Evolutionary conservation across 225 moss, liverwort and hornwort species (phyloP), one percentile per base, ranked within the genome.

Genomic region (Polytrichum formosum): DNA sequence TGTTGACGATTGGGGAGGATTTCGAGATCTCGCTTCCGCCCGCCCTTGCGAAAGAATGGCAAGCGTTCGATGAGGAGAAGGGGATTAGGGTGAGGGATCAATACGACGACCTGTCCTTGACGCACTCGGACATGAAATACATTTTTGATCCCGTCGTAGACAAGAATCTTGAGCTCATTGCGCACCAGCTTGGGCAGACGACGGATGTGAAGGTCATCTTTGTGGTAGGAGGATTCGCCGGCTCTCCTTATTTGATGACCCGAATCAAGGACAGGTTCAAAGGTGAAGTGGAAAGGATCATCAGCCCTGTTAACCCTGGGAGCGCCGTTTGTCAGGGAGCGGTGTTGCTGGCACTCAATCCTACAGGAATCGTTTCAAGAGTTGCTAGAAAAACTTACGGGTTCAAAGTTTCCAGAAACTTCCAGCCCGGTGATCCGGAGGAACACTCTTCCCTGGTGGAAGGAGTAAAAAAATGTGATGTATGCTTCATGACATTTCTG

Each of bases 71-170:
- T 33, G 53, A 18, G 28, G 26, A 55, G 19, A 62, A 21, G 10
- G 76, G 46, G 6, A 2, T 33, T 26, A 30, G 26, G 46, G 4
- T 46, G 46, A 46, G 46, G 46, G 46, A 46, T 46, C 46, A 20
- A 20, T 23, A 23, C 58, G 58, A 23, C 58, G 23, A 58, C 23
- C 23, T 63, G 27, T 26, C 62, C 25, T 16, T 26, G 5, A 23
- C 25, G 10, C 23, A 26, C 62, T 28, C 62, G 29, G 84, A 88
- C 54, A 66, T 91, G 55, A 74, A 66, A 17, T 2, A 26, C 19
- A 91, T 91, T 56, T 91, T 91, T 76, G 88, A 91, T 58, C 83
- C 89, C 0, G 85, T 83, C 1, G 85, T 85, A 61, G 81, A 87
- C 10, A 65, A 80, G 19, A 73, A 85, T n/a, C 69, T 89, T 29